Base-by-base conservation (phyloP, 345 rosid genomes). In the Eucalyptus sp. region DNA sequence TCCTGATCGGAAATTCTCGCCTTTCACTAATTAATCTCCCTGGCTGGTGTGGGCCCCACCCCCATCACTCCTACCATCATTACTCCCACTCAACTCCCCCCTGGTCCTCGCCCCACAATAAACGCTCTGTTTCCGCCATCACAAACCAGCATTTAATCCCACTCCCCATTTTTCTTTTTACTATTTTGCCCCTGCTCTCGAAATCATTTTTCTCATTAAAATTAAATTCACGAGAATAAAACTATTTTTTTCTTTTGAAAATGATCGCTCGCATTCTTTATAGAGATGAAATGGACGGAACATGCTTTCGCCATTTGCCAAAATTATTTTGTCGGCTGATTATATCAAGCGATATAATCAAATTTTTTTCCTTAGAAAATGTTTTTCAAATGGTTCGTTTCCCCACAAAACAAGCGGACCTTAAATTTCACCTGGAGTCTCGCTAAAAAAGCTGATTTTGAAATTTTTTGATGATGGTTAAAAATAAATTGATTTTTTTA, bases 141-240 rank as follows among this genome's bases (percentile, higher is more conserved):
- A 37, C 6, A 10, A 37, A 17, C 31, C 33, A 5, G 80, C 83
- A 20, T 76, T 76, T 20, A 76, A 76, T 41, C 27, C 27, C 48
- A 7, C 20, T 14, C 17, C 20, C 37, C 11, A 1, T 0, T 0
- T 1, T 6, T 20, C 8, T 3, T 20, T 20, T 76, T 20, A 76
- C 84, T 20, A 20, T 41, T 76, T 41, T 76, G 48, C 83, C 84
- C 84, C 48, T 76, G 15, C 7, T 3, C 46, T 41, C 29, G 0
- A 22, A 37, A 37, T 22, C 84, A 7, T 76, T 76, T 76, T 76
- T 76, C 83, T 22, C 81, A 14, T 14, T 14, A 56, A 24, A 24
- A 56, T 56, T 24, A 56, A 56, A 56, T 56, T 24, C 0, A 24
- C 29, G 62, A 24, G 13, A 0, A 56, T 10, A 1, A 56, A 56